Evolutionary conservation across 208 protist species (phyloP).

Genomic region (Wallacemonas rigidus): DNA sequence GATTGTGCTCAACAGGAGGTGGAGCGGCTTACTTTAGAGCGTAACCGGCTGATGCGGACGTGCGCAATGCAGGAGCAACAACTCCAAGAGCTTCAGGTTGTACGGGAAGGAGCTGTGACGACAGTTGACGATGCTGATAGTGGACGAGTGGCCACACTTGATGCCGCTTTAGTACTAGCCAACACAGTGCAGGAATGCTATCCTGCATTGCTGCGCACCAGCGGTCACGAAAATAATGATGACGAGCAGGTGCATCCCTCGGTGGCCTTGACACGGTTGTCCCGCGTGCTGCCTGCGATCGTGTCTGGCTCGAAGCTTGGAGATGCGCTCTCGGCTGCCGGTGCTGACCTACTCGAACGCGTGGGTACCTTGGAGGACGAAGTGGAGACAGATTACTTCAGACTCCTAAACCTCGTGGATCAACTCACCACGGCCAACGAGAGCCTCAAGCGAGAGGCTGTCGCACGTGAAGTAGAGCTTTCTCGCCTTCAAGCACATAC

Average conservation of each 20-base stretch:
- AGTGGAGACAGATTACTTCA: not conserved
- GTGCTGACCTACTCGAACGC: not conserved
- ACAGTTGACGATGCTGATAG: no score
- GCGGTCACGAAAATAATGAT: not conserved
- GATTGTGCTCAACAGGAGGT: slow-evolving; percentile 23
- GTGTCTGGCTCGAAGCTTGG: not conserved
- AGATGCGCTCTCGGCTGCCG: not conserved
- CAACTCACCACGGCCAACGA: not conserved
- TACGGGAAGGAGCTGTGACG: not conserved
- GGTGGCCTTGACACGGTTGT: not conserved
- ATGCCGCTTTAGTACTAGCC: no score
- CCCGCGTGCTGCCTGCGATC: not conserved
- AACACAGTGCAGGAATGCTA: not conserved
- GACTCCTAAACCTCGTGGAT: not conserved
- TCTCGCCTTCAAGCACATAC: no score
- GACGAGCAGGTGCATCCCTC: not conserved
- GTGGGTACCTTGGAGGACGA: slow-evolving; percentile 4
- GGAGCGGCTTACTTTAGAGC: slow-evolving; percentile 29
- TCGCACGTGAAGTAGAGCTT: not conserved
- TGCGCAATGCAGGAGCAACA: slow-evolving; percentile 19
- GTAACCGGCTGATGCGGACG: slow-evolving; percentile 26
- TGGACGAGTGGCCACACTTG: no score
- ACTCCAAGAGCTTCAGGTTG: not conserved
- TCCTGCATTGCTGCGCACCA: not conserved
- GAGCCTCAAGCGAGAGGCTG: not conserved